Percentiles rank a stretch among this genome's conserved stretches.
These are phyloP conservation scores for Sanghuangporus baumii DNA, from an alignment of 1,284 basidiomycete species.

Conservation along the genomic window DNA sequence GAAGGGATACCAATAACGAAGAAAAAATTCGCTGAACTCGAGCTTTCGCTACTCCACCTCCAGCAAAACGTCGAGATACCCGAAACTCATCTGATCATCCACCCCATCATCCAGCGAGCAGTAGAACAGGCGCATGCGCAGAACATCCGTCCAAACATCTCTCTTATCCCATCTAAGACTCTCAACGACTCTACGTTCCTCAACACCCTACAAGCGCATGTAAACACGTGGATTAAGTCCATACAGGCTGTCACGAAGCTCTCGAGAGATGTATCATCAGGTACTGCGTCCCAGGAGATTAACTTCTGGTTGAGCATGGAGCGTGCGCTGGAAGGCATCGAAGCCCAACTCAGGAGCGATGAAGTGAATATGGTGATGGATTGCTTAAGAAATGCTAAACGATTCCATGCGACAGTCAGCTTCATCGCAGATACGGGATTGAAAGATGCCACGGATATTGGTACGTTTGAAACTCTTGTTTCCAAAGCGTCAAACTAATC, in stretches of 20 bases:
- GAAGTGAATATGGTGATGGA: constrained; percentile 95
- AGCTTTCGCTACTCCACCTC: constrained; percentile 91
- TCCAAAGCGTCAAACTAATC: neutral
- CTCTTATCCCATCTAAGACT: constrained; percentile 67
- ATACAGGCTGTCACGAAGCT: constrained; percentile 97
- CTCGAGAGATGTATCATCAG: constrained; percentile 87
- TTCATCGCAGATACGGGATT: constrained; percentile 97
- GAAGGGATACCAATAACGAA: constrained; percentile 95
- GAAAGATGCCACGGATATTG: constrained; percentile 86
- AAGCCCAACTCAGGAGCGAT: constrained; percentile 86
- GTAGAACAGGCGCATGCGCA: constrained; percentile 71
- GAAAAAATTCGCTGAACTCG: constrained; percentile 98
- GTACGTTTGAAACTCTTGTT: constrained; percentile 35
- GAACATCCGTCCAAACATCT: constrained; percentile 64
- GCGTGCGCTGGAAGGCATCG: constrained; percentile 88
- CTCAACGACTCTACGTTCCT: constrained; percentile 89
- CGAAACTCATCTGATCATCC: constrained; percentile 89
- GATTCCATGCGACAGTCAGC: constrained; percentile 95
- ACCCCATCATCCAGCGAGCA: constrained; percentile 84
- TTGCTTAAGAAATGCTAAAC: constrained; percentile 91
- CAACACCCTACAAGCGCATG: constrained; percentile 89
- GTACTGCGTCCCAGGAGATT: constrained; percentile 97
- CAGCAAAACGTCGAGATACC: constrained; percentile 99
- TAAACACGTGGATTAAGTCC: constrained; percentile 98
- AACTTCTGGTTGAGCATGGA: constrained; percentile 98